Conservation (phyloP, 2,329 filamentous ascomycete species). For the Rosellinia necatrix region DNA sequence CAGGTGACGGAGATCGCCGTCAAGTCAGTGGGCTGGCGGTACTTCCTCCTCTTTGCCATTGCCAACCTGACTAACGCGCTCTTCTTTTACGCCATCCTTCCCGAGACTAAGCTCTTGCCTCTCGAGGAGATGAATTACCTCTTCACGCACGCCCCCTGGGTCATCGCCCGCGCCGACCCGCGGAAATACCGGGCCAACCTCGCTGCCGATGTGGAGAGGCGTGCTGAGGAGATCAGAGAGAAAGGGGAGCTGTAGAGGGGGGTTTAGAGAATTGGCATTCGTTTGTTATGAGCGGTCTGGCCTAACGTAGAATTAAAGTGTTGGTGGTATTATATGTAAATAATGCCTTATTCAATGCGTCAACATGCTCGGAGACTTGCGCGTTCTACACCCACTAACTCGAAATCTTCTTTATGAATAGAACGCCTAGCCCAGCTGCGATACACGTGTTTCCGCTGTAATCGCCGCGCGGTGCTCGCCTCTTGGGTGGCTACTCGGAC, state of each 20-base stretch:
- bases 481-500: too few species aligned
- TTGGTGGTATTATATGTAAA: too few species aligned
- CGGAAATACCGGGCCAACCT: constrained; percentile 51
- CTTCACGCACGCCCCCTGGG: constrained; percentile 65
- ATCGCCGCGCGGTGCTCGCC: too few species aligned
- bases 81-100: constrained; percentile 65
- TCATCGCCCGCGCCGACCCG: constrained; percentile 62
- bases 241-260: constrained; percentile 48
- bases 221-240: constrained; percentile 60
- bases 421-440: too few species aligned
- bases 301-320: too few species aligned
- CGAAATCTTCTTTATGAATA: too few species aligned
- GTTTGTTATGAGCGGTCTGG: too few species aligned
- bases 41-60: constrained; percentile 65
- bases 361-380: too few species aligned
- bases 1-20: constrained; percentile 51
- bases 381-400: too few species aligned
- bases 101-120: constrained; percentile 66
- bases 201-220: constrained; percentile 60
- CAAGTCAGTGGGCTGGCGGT: constrained; percentile 56
- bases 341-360: too few species aligned
- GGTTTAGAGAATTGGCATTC: too few species aligned
- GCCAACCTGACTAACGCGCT: constrained; percentile 60
- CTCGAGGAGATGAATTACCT: constrained; percentile 71
- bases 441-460: too few species aligned